Evolutionary conservation across 108 stramenopile species (phyloP).

Genomic region (Nitzschia sp.): DNA sequence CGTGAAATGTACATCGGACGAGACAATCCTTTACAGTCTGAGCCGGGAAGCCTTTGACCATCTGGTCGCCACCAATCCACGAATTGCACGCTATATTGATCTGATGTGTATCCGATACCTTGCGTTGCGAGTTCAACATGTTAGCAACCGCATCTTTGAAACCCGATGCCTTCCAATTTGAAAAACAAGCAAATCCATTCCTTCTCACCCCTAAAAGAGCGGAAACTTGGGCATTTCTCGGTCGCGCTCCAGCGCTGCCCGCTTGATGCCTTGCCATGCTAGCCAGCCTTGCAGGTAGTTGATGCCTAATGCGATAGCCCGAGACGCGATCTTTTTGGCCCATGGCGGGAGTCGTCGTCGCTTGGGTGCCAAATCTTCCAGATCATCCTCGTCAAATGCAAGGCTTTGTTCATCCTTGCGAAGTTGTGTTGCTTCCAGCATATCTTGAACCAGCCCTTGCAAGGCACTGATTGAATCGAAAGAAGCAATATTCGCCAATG

Average conservation of each 20-base stretch:
- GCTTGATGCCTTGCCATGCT: slow-evolving; percentile 69
- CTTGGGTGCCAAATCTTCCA: background rate
- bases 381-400: slow-evolving; percentile 36
- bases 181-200: background rate
- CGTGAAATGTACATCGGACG: slow-evolving; percentile 45
- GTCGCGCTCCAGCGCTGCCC: slow-evolving; percentile 76
- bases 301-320: slow-evolving; percentile 67
- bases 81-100: slow-evolving; percentile 56
- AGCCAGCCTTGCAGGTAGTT: slow-evolving; percentile 89
- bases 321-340: slow-evolving; percentile 72
- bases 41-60: slow-evolving; percentile 42
- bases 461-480: slow-evolving; percentile 48
- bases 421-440: slow-evolving; percentile 60
- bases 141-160: slow-evolving; percentile 74
- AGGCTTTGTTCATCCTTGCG: slow-evolving; percentile 44
- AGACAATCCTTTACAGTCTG: slow-evolving; percentile 63
- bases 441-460: slow-evolving; percentile 70
- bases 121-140: slow-evolving; percentile 65
- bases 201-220: slow-evolving; percentile 53
- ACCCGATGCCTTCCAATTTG: slow-evolving; percentile 66
- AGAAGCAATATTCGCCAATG: background rate
- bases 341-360: slow-evolving; percentile 40
- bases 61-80: slow-evolving; percentile 42
- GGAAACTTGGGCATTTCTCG: slow-evolving; percentile 86
- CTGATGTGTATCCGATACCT: slow-evolving; percentile 68